phyloP scores from a whole-genome alignment of 1,139 yeast genomes.

The Fermentozyma sake region DNA sequence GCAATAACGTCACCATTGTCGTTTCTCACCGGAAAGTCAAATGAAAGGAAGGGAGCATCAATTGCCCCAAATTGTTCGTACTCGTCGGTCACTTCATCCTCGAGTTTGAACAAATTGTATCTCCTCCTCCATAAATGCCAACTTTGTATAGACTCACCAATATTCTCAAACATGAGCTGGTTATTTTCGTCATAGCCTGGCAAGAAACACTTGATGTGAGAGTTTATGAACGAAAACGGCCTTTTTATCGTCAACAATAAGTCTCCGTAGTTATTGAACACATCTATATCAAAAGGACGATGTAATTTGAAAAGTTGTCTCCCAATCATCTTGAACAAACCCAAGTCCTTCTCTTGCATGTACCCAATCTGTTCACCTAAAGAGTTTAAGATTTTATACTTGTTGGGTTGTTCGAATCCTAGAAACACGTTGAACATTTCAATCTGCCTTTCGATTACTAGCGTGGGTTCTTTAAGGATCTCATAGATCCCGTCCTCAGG shows the following conservation, averaged over 20 bases:
- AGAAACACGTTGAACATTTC: slow-evolving; percentile 83
- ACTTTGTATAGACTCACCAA: slow-evolving; percentile 86
- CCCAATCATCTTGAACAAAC: slow-evolving; percentile 62
- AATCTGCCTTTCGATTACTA: slow-evolving; percentile 81
- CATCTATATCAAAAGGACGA: slow-evolving; percentile 81
- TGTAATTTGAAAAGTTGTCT: slow-evolving; percentile 81
- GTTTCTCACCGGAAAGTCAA: slow-evolving; percentile 75
- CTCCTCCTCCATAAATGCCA: slow-evolving; percentile 94
- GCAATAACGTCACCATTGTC: slow-evolving; percentile 58
- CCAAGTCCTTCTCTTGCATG: slow-evolving; percentile 76
- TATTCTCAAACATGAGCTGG: slow-evolving; percentile 39
- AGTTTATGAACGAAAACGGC: slow-evolving; percentile 84
- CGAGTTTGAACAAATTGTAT: slow-evolving; percentile 67
- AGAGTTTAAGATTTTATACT: slow-evolving; percentile 69
- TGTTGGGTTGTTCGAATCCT: slow-evolving; percentile 90
- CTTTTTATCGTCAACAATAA: slow-evolving; percentile 66
- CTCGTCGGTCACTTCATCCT: slow-evolving; percentile 40
- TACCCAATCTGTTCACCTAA: slow-evolving; percentile 73
- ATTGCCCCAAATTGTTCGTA: slow-evolving; percentile 76
- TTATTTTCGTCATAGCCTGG: slow-evolving; percentile 48
- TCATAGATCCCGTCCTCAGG: slow-evolving; percentile 52
- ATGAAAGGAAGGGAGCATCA: slow-evolving; percentile 82
- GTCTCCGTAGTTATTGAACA: slow-evolving; percentile 68
- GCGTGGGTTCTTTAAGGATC: slow-evolving; percentile 68
- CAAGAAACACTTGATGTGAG: slow-evolving; percentile 70